These are phyloP conservation scores for Erodium moschatum DNA, from an alignment of 441 rosid genomes.

Conservation along the genomic window DNA sequence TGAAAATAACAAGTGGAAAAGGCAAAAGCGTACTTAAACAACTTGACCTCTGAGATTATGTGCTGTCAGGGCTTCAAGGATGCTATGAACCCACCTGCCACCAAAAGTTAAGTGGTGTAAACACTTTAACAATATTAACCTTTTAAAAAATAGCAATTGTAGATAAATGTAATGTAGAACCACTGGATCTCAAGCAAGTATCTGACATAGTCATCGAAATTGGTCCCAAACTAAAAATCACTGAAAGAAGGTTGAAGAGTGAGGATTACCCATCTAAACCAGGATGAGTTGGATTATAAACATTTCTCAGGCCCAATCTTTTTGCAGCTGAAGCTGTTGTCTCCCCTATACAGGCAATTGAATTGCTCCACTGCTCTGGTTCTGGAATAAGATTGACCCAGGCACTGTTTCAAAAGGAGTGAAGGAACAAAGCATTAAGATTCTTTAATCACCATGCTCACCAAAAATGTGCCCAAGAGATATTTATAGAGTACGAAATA, in stretches of 20 bases:
- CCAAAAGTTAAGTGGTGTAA: constrained; percentile 10
- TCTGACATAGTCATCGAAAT: not conserved
- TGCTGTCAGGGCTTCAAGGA: constrained; percentile 58
- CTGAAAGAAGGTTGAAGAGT: constrained; percentile 1
- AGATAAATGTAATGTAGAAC: not conserved
- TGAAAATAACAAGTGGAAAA: not conserved
- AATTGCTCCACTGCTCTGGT: constrained; percentile 46
- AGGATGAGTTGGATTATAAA: constrained; percentile 64
- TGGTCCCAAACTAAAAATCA: not conserved
- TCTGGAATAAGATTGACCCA: constrained; percentile 63
- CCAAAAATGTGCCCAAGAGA: not conserved
- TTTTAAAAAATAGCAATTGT: not conserved
- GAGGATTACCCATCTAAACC: constrained; percentile 79
- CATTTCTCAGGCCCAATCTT: constrained; percentile 59
- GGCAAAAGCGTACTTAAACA: constrained; percentile 17
- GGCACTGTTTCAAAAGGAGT: constrained; percentile 43
- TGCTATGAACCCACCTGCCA: constrained; percentile 77
- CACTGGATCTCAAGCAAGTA: not conserved
- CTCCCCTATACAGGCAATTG: constrained; percentile 86
- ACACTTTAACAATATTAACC: not conserved
- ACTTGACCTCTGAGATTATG: constrained; percentile 27
- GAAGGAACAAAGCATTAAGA: constrained; percentile 17
- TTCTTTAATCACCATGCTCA: constrained; percentile 6
- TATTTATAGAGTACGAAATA: constrained; percentile 1
- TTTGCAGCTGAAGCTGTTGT: constrained; percentile 83